phyloP scores from a whole-genome alignment of 176 grass and related monocot species.

The Tillandsia leiboldiana region DNA sequence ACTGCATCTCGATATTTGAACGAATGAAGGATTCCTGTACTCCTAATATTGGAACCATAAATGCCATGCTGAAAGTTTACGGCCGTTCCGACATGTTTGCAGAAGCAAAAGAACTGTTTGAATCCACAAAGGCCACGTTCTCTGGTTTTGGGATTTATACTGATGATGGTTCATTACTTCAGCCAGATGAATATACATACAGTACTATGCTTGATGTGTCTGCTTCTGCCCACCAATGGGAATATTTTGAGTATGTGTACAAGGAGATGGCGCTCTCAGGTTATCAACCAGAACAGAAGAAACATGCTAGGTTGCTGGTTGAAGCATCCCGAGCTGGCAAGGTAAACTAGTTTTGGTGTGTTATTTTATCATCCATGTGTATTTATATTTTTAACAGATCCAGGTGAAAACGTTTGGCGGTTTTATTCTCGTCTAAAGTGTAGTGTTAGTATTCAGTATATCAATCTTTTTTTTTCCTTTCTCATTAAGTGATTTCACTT shows the following conservation, averaged over 20 bases:
- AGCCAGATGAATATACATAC: conserved; percentile 60
- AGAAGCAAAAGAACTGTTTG: conserved; percentile 82
- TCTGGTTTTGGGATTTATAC: conserved; percentile 12
- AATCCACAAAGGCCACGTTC: conserved; percentile 35
- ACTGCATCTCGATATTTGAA: conserved; percentile 86
- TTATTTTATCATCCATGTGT: not conserved
- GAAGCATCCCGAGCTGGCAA: conserved; percentile 80
- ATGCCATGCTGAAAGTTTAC: conserved; percentile 89
- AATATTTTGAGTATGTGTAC: conserved; percentile 94
- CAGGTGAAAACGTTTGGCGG: not conserved
- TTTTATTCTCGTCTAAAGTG: not conserved
- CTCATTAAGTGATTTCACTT: too few species aligned
- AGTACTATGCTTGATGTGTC: conserved; percentile 71
- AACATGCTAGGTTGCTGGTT: conserved; percentile 52
- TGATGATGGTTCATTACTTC: conserved; percentile 28
- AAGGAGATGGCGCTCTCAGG: conserved; percentile 68
- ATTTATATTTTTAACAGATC: not conserved
- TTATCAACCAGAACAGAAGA: conserved; percentile 56
- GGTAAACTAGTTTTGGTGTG: conserved; percentile 24
- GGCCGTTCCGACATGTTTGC: conserved; percentile 68
- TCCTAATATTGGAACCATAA: conserved; percentile 87
- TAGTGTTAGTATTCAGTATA: too few species aligned
- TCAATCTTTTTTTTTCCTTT: too few species aligned
- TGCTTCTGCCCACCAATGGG: conserved; percentile 80
- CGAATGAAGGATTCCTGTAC: conserved; percentile 63